Conservation (phyloP, 2,329 filamentous ascomycete species). For the Clonostachys sp. region DNA sequence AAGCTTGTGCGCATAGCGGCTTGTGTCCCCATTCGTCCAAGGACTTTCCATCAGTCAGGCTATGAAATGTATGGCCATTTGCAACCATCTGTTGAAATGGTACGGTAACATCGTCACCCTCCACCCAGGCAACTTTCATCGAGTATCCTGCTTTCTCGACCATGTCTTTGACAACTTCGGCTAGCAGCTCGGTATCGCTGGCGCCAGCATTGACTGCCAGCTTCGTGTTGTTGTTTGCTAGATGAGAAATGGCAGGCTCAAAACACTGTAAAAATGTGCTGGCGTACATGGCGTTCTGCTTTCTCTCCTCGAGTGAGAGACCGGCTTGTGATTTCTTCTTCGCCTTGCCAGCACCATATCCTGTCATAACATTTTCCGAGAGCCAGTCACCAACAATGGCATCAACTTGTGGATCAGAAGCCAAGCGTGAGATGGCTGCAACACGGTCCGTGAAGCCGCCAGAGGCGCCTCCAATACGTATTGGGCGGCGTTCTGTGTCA, state of each 20-base stretch:
- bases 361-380: constrained; percentile 20
- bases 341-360: constrained; percentile 11
- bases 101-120: constrained; percentile 9
- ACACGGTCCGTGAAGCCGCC: constrained; percentile 8
- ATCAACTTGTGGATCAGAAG: constrained; percentile 5
- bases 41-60: constrained; percentile 9
- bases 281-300: constrained; percentile 11
- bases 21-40: constrained; percentile 16
- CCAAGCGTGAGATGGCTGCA: constrained; percentile 3
- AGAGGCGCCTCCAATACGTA: constrained; percentile 8
- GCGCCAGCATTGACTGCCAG: constrained; percentile 6
- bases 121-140: constrained; percentile 9
- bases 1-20: constrained; percentile 14
- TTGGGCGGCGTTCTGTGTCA: constrained; percentile 1
- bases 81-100: constrained; percentile 9
- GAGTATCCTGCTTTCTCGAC: constrained; percentile 13
- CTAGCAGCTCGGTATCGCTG: constrained; percentile 2
- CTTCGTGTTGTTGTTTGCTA: constrained; percentile 7
- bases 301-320: constrained; percentile 5
- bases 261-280: constrained; percentile 17
- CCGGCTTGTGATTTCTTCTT: not conserved
- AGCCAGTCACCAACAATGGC: constrained; percentile 4
- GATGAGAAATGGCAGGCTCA: constrained; percentile 2
- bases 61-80: constrained; percentile 14
- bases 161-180: constrained; percentile 1